Percentiles rank a stretch among this genome's conserved stretches.
phyloP scores from a whole-genome alignment of 2,329 filamentous ascomycete species.

The Cladosporium austrohemisphaericum region DNA sequence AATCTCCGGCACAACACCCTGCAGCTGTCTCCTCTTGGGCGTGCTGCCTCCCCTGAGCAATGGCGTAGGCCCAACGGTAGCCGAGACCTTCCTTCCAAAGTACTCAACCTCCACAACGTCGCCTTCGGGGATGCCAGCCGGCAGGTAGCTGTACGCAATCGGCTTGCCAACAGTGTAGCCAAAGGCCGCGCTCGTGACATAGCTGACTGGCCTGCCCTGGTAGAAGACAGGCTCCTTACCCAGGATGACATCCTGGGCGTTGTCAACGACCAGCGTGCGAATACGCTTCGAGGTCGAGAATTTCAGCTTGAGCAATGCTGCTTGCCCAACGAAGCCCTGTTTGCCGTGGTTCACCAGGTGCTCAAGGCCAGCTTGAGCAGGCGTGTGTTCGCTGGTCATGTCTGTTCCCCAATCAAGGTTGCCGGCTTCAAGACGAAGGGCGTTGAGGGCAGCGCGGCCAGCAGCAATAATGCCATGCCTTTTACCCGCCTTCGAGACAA shows the following conservation, averaged over 20 bases:
- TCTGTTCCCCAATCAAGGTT: conserved; percentile 56
- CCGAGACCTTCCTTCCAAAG: conserved; percentile 53
- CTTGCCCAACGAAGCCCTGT: conserved; percentile 50
- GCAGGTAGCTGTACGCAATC: conserved; percentile 58
- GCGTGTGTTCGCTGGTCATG: conserved; percentile 59
- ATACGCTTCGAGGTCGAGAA: conserved; percentile 36
- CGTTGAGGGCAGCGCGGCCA: conserved; percentile 56
- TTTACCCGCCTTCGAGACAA: conserved; percentile 53
- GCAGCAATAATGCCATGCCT: conserved; percentile 55
- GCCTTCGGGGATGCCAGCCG: conserved; percentile 45
- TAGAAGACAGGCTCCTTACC: conserved; percentile 61
- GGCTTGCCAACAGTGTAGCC: conserved; percentile 58
- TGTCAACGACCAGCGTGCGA: conserved; percentile 54
- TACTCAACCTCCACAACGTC: conserved; percentile 58
- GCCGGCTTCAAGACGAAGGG: conserved; percentile 58
- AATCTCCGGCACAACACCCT: neutral
- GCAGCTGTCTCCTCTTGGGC: neutral
- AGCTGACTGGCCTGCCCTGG: conserved; percentile 48
- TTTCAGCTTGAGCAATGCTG: conserved; percentile 43
- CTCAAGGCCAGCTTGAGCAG: conserved; percentile 56
- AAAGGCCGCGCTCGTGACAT: conserved; percentile 60
- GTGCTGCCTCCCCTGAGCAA: conserved; percentile 1
- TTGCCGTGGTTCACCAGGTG: conserved; percentile 50
- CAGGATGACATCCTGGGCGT: conserved; percentile 54
- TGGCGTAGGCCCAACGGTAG: conserved; percentile 36